These are phyloP conservation scores for Carex sylvatica DNA, from an alignment of 202 grass and related monocot genomes.

Conservation along the genomic window DNA sequence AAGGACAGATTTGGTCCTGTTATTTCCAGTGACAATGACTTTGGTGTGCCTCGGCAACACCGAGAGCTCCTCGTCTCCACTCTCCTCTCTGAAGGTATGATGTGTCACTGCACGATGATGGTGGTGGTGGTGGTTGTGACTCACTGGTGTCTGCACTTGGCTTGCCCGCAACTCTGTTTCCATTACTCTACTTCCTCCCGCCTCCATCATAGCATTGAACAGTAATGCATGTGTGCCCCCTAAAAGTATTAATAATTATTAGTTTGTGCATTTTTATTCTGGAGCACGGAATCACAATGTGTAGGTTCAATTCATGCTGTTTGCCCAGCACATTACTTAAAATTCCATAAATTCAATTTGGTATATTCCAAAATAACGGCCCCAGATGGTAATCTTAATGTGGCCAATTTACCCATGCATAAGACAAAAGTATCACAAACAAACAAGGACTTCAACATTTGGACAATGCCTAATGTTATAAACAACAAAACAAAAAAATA, in stretches of 20 bases:
- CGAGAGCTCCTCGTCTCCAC: slow-evolving; percentile 34
- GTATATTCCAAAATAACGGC: neutral
- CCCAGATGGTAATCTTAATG: neutral
- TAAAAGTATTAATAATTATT: slow-evolving; percentile 11
- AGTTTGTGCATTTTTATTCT: neutral
- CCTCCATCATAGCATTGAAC: slow-evolving; percentile 29
- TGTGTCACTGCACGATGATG: slow-evolving; percentile 12
- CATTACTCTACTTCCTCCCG: slow-evolving; percentile 49
- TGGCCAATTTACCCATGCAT: neutral
- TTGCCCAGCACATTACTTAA: neutral
- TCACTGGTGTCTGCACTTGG: slow-evolving; percentile 28
- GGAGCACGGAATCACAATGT: slow-evolving; percentile 22
- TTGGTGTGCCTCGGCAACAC: slow-evolving; percentile 35
- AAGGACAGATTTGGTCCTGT: slow-evolving; percentile 38
- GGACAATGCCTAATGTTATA: neutral
- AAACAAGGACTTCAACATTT: neutral
- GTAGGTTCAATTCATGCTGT: neutral
- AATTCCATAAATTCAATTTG: neutral
- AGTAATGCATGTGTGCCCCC: slow-evolving; percentile 28
- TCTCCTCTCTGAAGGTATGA: slow-evolving; percentile 40
- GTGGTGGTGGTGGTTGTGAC: slow-evolving; percentile 30
- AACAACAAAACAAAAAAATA: neutral
- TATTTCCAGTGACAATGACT: slow-evolving; percentile 39
- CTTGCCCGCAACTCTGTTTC: slow-evolving; percentile 57
- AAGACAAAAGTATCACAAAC: neutral